Evolutionary conservation across 1,284 basidiomycete species (phyloP), one percentile per base, ranked within the genome.

Genomic region (Entoloma clypeatum): DNA sequence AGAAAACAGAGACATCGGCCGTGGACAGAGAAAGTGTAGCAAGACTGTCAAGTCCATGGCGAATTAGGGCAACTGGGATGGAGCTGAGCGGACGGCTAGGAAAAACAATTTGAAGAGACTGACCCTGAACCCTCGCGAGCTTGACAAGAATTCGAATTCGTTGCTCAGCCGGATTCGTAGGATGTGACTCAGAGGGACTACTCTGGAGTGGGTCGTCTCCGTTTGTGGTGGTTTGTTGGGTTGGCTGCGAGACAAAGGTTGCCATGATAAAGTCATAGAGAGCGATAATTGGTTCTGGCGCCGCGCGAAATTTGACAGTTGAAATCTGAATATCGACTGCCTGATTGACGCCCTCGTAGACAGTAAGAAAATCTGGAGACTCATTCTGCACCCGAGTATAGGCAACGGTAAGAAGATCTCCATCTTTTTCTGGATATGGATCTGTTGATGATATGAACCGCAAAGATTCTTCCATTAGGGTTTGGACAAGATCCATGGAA

Each of bases 231-330:
- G 38, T 16, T 23, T 35, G 29, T 7, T 30, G 14, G 43, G 47
- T 48, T n/a, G 60, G 50, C 46, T 65, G 50, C 4, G 86, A 79
- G 10, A 92, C 87, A 62, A 97, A 97, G 0, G 94, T 96, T 5
- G 90, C 88, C 87, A 99, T 96, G 64, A 99, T 84, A 69, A 97
- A 98, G 65, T 99, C 93, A 63, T 98, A 99, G 7, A 99, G 68
- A 2, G 85, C 77, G 28, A 99, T 70, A 33, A 99, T 86, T 13
- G 95, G 94, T 57, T 93, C 92, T 2, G 96, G 92, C 3, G 89
- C 88, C 1, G 91, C 82, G 46, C 85, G 81, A 63, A 99, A 83
- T 48, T 94, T 79, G 64, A 99, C 86, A 0, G 96, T 98, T 3
- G 95, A 96, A 31, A 99, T 73, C 53, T 85, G 83, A 45, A 94